Evolutionary conservation across 805 yeast genomes (phyloP).

Genomic region (Monosporozyma aerobia): DNA sequence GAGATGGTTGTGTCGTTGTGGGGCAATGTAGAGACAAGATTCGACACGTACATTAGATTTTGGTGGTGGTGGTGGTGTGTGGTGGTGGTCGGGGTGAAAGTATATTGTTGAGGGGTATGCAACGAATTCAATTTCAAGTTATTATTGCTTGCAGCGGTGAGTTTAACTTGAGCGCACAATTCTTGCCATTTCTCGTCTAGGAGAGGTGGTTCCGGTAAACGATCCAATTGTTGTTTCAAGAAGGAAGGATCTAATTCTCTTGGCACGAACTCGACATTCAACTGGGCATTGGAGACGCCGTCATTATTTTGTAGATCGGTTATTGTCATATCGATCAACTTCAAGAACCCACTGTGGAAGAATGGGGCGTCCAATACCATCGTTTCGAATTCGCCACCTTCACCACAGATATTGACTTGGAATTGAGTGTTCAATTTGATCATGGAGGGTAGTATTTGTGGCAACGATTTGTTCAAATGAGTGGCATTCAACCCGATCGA

Average conservation of each 20-base stretch:
- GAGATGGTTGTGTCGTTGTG: constrained; percentile 7
- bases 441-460: constrained; percentile 51
- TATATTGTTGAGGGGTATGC: neutral
- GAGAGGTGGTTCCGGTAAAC: constrained; percentile 26
- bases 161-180: neutral
- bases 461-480: constrained; percentile 63
- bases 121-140: neutral
- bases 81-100: neutral
- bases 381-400: constrained; percentile 97
- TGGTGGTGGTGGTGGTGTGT: constrained; percentile 14
- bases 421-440: constrained; percentile 48
- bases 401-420: constrained; percentile 94
- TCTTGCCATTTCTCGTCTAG: constrained; percentile 20
- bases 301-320: constrained; percentile 42
- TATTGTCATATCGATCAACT: constrained; percentile 33
- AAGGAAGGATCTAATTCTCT: constrained; percentile 23
- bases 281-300: constrained; percentile 60
- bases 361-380: constrained; percentile 86
- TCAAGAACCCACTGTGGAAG: constrained; percentile 47
- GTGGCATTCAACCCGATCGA: constrained; percentile 67
- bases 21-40: constrained; percentile 29
- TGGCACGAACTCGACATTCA: constrained; percentile 44
- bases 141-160: too few species aligned
- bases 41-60: constrained; percentile 35
- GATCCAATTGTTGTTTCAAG: constrained; percentile 26